Conservation (phyloP, 2,329 filamentous ascomycete genomes). For the Fusarium longipes region DNA sequence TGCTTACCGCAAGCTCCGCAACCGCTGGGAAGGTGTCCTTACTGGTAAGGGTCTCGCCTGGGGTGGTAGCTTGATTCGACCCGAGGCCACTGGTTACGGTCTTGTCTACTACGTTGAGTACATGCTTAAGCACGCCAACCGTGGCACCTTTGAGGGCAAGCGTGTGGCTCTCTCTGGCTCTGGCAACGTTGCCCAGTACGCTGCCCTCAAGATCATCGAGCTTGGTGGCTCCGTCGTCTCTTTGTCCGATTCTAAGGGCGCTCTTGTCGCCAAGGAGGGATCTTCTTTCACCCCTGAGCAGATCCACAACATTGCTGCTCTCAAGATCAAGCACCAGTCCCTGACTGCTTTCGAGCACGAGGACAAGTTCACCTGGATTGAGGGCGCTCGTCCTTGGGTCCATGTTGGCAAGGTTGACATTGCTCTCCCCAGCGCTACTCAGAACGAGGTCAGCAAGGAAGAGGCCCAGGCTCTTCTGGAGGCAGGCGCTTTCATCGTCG, state of each 20-base stretch:
- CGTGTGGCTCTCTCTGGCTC: conserved; percentile 95
- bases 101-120: conserved; percentile 96
- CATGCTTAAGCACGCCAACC: conserved; percentile 93
- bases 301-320: conserved; percentile 78
- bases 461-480: conserved; percentile 86
- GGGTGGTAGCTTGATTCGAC: conserved; percentile 94
- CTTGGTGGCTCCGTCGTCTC: conserved; percentile 93
- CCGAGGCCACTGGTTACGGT: conserved; percentile 96
- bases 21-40: conserved; percentile 94
- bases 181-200: conserved; percentile 98
- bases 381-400: conserved; percentile 88
- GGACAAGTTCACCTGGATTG: conserved; percentile 84
- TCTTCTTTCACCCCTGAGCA: conserved; percentile 82
- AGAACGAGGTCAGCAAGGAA: conserved; percentile 95
- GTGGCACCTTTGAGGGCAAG: conserved; percentile 89
- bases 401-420: conserved; percentile 92
- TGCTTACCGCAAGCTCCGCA: conserved; percentile 87
- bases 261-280: conserved; percentile 78
- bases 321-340: conserved; percentile 89
- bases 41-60: conserved; percentile 94
- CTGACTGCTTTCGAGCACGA: conserved; percentile 77
- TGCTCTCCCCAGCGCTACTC: conserved; percentile 91
- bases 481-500: conserved; percentile 84
- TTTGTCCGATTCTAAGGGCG: conserved; percentile 90
- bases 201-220: conserved; percentile 95